Evolutionary conservation across 2,329 filamentous ascomycete genomes (phyloP).

Genomic region (Tolypocladium ovalisporum): DNA sequence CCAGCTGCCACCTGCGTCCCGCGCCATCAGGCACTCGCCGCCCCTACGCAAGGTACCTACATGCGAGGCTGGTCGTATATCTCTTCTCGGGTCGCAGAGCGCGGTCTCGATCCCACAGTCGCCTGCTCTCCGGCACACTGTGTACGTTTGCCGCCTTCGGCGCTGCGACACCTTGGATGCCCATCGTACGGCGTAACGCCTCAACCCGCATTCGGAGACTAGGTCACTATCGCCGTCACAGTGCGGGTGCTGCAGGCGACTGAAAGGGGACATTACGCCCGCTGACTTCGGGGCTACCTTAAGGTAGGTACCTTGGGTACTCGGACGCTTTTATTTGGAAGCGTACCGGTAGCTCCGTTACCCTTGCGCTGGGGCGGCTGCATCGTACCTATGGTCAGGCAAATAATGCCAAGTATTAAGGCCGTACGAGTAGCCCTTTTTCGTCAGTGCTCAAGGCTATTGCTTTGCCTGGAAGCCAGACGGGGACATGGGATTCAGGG

Average conservation of each 20-base stretch:
- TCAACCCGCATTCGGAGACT: neutral
- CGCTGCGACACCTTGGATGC: neutral
- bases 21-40: neutral
- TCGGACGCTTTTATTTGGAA: too few species aligned
- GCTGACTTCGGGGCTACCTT: too few species aligned
- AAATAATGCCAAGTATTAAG: too few species aligned
- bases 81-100: neutral
- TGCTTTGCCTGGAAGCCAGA: neutral
- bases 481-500: neutral
- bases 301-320: too few species aligned
- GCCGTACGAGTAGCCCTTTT: too few species aligned
- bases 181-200: neutral
- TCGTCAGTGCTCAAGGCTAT: neutral
- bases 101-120: neutral
- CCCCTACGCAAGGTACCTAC: neutral
- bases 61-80: neutral
- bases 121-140: neutral
- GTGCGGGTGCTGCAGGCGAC: neutral
- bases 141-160: neutral
- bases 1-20: neutral
- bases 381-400: too few species aligned
- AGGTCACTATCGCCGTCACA: neutral
- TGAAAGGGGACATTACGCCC: too few species aligned
- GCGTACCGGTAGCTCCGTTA: too few species aligned
- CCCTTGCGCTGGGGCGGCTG: too few species aligned